Conservation (phyloP, 176 grass and related monocot genomes). For the Ananas comosus region DNA sequence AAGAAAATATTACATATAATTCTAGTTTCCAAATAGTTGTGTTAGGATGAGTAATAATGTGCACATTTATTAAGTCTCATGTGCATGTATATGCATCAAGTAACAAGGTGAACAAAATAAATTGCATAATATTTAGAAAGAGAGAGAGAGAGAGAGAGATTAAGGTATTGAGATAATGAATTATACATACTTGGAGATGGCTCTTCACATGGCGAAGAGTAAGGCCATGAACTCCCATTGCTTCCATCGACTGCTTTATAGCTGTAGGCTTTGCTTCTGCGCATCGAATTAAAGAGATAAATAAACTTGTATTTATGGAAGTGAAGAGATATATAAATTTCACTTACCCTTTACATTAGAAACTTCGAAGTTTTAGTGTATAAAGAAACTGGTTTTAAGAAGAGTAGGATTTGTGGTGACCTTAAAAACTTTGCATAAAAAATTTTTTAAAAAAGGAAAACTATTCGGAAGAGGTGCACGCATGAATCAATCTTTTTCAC, state of each 20-base stretch:
- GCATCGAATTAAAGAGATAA: constrained; percentile 13
- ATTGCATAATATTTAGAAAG: neutral
- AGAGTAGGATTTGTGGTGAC: too few relatives aligned
- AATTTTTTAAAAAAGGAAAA: too few relatives aligned
- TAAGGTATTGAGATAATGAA: neutral
- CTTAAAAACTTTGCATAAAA: too few relatives aligned
- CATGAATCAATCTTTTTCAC: too few relatives aligned
- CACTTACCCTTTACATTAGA: neutral
- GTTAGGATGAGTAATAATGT: too few relatives aligned
- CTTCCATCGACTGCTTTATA: constrained; percentile 34
- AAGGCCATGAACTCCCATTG: constrained; percentile 29
- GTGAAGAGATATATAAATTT: neutral
- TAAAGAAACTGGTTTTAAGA: neutral
- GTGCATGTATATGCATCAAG: too few relatives aligned
- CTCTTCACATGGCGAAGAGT: constrained; percentile 33
- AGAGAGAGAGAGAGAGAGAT: too few relatives aligned
- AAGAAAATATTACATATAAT: neutral
- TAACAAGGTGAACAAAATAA: neutral
- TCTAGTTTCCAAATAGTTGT: too few relatives aligned
- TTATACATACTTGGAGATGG: constrained; percentile 32
- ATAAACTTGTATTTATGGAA: neutral
- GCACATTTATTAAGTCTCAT: too few relatives aligned
- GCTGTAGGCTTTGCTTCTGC: constrained; percentile 39
- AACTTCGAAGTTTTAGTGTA: neutral
- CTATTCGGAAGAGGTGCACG: too few relatives aligned